Percentiles rank a stretch among this genome's conserved stretches.
Conservation (phyloP, 192 early-diverging fungal genomes). For the Glomus cerebriforme region DNA sequence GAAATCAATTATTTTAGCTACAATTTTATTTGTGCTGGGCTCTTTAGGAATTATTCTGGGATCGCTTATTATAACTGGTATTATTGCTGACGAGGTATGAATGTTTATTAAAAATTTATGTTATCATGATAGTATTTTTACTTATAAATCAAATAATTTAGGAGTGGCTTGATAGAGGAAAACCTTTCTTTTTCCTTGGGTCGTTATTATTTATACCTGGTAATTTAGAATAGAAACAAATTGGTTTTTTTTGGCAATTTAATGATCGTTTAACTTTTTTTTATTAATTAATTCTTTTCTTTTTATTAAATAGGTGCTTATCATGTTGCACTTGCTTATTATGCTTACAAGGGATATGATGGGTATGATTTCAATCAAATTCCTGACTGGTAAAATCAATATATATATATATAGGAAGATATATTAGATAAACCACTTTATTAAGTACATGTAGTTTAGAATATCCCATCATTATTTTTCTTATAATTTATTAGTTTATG, state of each 20-base stretch:
- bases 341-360: slow-evolving; percentile 58
- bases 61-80: slow-evolving; percentile 51
- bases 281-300: not conserved
- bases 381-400: slow-evolving; percentile 33
- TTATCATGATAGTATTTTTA: not conserved
- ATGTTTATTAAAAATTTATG: not conserved
- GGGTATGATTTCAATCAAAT: slow-evolving; percentile 57
- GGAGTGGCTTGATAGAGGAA: slow-evolving; percentile 57
- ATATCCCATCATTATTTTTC: too few species aligned
- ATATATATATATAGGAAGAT: too few species aligned
- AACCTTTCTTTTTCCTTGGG: slow-evolving; percentile 56
- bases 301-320: slow-evolving; percentile 44
- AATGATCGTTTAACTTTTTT: not conserved
- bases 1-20: slow-evolving; percentile 54
- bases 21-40: slow-evolving; percentile 48
- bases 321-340: slow-evolving; percentile 56
- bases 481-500: too few species aligned
- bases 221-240: slow-evolving; percentile 18
- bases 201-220: slow-evolving; percentile 62
- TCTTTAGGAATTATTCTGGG: slow-evolving; percentile 50
- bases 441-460: too few species aligned
- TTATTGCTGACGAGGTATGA: slow-evolving; percentile 49
- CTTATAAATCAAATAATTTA: slow-evolving; percentile 28
- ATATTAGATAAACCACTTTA: too few species aligned
- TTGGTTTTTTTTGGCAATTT: not conserved